Percentiles rank a stretch among this genome's conserved stretches.
phyloP scores from a whole-genome alignment of 306 rosid species.

The Biancaea sappan region DNA sequence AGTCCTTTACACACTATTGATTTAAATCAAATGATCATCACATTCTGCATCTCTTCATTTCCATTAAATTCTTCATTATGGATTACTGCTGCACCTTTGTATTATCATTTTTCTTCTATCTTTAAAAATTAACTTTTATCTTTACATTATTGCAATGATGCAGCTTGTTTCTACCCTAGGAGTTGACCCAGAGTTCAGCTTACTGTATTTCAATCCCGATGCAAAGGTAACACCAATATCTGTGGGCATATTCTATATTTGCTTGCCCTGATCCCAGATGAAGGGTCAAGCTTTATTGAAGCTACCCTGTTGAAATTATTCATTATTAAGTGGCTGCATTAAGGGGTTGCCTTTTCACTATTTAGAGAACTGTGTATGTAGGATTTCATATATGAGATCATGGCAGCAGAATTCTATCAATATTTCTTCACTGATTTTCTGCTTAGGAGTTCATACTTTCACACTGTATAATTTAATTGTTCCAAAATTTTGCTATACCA shows the following conservation, averaged over 20 bases:
- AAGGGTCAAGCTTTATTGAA: constrained; percentile 1
- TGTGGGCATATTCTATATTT: neutral
- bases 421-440: constrained; percentile 14
- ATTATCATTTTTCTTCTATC: constrained; percentile 28
- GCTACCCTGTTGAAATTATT: neutral
- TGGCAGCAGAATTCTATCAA: neutral
- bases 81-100: constrained; percentile 14
- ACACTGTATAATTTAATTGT: neutral
- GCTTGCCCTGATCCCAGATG: neutral
- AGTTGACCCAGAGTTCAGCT: constrained; percentile 73
- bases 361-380: neutral
- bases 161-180: constrained; percentile 91
- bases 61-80: constrained; percentile 19
- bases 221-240: constrained; percentile 62
- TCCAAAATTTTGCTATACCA: constrained; percentile 13
- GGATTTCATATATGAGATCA: constrained; percentile 17
- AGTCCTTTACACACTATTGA: constrained; percentile 3
- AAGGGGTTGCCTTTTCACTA: constrained; percentile 16
- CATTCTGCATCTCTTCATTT: constrained; percentile 20
- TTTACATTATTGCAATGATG: constrained; percentile 41
- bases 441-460: neutral
- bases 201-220: constrained; percentile 71
- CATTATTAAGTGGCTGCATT: neutral
- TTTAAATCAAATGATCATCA: constrained; percentile 20
- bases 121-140: constrained; percentile 44